Evolutionary conservation across 177 flowering plant genomes (phyloP), one percentile per base, ranked within the genome.

Genomic region (Tripterygium wilfordii): DNA sequence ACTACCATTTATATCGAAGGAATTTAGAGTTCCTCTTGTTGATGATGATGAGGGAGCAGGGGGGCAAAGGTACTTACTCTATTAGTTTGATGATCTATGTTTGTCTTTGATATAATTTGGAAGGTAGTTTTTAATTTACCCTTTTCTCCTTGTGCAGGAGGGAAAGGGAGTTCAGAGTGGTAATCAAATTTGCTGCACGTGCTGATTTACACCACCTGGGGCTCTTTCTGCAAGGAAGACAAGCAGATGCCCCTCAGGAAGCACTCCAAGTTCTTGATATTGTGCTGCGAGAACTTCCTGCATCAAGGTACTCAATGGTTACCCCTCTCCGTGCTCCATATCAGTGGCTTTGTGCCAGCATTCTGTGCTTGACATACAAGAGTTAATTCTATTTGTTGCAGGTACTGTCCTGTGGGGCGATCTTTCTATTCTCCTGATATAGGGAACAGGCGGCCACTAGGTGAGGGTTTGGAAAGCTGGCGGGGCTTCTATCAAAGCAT

Each of bases 401-500:
- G 97, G 58, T 90, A 77, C 37, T 69, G 64, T 23, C 85, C 98
- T 14, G 89, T 87, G 9, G 92, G 82, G 0, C 77, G 96, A 20
- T 90, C 98, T 9, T 90, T 90, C 52, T 90, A 80, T 66, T 76
- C 89, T 7, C 95, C 96, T 48, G 68, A 70, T 62, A 57, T 88
- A 8, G 91, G 96, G 22, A 71, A 78, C 56, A 76, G 81, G 57
- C 82, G 81, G 50, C 49, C 89, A 10, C 68, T 90, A 33, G 96
- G 95, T 37, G 96, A 88, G 42, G 98, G 98, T 1, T 54, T 90
- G 60, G 98, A 88, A 56, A 83, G 95, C 53, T 90, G 95, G 96
- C 69, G 96, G 22, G 96, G 98, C n/a, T 90, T 90, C 61, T 83
- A 90, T 48, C 98, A 90, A 64, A 90, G 98, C 47, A 83, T 88